phyloP scores from a whole-genome alignment of 2,329 filamentous ascomycete genomes.

The Clarireedia hainanense region DNA sequence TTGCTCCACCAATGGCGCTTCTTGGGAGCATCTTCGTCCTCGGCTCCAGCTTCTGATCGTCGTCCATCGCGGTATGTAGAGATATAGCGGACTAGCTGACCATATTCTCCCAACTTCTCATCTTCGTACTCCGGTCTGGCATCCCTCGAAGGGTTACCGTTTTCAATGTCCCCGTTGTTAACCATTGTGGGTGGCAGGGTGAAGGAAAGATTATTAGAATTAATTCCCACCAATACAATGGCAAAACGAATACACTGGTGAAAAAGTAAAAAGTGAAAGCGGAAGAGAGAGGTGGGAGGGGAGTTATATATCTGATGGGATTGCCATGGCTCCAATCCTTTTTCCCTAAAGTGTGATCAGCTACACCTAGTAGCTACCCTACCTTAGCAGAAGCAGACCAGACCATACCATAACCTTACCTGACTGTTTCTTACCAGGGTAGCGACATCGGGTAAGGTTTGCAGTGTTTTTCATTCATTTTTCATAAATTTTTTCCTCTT shows the following conservation, averaged over 20 bases:
- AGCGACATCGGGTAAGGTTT: conserved; percentile 8
- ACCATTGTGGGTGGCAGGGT: conserved; percentile 8
- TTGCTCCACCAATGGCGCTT: conserved; percentile 43
- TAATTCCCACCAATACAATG: conserved; percentile 6
- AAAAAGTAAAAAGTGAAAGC: neutral
- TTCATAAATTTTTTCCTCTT: neutral
- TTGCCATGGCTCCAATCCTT: neutral
- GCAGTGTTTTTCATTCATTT: neutral
- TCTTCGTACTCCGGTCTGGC: conserved; percentile 14
- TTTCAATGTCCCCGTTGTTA: conserved; percentile 5
- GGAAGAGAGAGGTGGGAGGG: neutral
- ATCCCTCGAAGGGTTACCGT: conserved; percentile 2
- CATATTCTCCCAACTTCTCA: conserved; percentile 48
- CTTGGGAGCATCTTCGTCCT: conserved; percentile 33
- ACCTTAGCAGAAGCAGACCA: too few relatives aligned
- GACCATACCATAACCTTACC: too few relatives aligned
- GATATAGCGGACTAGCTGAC: conserved; percentile 59
- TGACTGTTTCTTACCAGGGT: neutral
- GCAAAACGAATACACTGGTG: conserved; percentile 1
- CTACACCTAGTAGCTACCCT: neutral
- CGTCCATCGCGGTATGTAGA: conserved; percentile 56
- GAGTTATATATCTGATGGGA: conserved; percentile 5
- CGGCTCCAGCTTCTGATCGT: conserved; percentile 35
- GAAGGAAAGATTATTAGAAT: conserved; percentile 7
- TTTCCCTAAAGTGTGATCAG: neutral